Base-by-base conservation (phyloP, 164 flowering plant species). In the Magnolia changhungtana region DNA sequence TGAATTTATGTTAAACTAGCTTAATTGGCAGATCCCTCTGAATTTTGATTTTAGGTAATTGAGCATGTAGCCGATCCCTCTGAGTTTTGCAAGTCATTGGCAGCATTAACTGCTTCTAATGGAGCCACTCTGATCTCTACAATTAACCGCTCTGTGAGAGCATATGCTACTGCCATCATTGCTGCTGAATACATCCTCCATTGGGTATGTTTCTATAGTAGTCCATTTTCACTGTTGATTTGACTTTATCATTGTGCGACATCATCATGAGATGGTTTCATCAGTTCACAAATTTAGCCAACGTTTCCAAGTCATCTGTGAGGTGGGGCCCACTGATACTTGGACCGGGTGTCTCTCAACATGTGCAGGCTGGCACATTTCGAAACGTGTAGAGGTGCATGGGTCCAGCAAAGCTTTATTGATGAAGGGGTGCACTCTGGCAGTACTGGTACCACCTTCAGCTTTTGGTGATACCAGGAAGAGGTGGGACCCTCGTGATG, bases 51-150 rank as follows among this genome's bases (percentile, higher is more conserved):
- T 16, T 78, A 94, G 98, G 98, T 96, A 55, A 93, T 96, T 80
- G 99, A 94, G 86, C 99, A 96, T 73, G 98, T 94, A 50, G 96
- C 97, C 74, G 80, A 92, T 79, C 97, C 98, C 78, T 87, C 94
- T 74, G 96, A 91, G 58, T 94, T 96, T 80, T 96, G 99, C 91
- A 91, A 92, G 83, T 94, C 98, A 37, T 81, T 96, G 76, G 81
- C 93, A 67, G 86, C 92, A 71, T 83, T 96, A 80, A 89, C 94
- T 70, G 78, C 73, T 76, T 23, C 88, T 37, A 80, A 81, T 82
- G 98, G 98, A 82, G 98, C 97, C 66, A 91, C 88, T 69, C 75
- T 96, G 74, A 80, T 96, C 50, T 96, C 98, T 69, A 96, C 98
- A 1, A 87, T 92, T 24, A 96, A 94, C 79, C 97, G 97, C 52